Evolutionary conservation across 257 asterid genomes (phyloP).

Genomic region (Lantana camara): DNA sequence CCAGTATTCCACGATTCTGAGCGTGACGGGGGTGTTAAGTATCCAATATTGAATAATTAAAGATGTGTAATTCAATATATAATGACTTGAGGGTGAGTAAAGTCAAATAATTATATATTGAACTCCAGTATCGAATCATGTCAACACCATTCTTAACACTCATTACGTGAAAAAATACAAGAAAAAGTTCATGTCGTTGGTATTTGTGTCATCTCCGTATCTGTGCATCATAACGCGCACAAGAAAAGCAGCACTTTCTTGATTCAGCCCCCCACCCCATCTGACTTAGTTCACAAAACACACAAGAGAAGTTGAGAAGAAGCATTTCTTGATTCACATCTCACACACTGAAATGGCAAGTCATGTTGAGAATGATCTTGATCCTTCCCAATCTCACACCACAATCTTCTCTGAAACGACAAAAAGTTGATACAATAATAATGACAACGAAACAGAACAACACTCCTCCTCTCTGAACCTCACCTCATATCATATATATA

Average conservation of each 20-base stretch:
- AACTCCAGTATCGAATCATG: too few species aligned
- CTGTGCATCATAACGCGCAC: too few species aligned
- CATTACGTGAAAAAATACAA: too few species aligned
- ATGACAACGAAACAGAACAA: conserved; percentile 32
- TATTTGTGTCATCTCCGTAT: too few species aligned
- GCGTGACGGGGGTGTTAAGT: too few species aligned
- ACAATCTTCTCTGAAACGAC: conserved; percentile 29
- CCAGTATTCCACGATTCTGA: too few species aligned
- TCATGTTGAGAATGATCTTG: conserved; percentile 29
- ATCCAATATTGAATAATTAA: too few species aligned
- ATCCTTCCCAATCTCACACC: conserved; percentile 33
- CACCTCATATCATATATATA: conserved; percentile 17
- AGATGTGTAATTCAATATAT: too few species aligned
- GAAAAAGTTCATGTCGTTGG: too few species aligned
- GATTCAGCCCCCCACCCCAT: background rate
- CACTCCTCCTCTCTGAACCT: background rate
- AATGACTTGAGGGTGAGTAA: too few species aligned
- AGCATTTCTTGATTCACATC: background rate
- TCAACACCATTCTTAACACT: too few species aligned
- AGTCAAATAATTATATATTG: too few species aligned
- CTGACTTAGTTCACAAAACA: background rate
- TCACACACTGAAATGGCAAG: conserved; percentile 6
- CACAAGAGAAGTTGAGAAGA: background rate
- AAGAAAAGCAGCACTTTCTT: background rate
- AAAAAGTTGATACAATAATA: conserved; percentile 29